These are phyloP conservation scores for Dactylellina cionopaga DNA, from an alignment of 2,329 filamentous ascomycete species.

Conservation along the genomic window DNA sequence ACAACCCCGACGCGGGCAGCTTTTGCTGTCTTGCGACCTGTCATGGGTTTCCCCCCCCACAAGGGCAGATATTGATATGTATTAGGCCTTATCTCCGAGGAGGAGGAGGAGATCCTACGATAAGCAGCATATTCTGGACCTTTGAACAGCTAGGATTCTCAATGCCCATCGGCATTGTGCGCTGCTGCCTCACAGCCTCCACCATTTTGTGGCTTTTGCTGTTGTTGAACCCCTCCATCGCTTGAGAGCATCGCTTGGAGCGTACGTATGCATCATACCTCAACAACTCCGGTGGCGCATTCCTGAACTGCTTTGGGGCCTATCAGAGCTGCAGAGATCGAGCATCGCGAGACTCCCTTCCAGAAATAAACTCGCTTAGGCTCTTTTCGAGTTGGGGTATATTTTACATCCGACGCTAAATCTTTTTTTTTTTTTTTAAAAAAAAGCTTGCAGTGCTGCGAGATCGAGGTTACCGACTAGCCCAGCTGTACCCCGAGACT, in stretches of 20 bases:
- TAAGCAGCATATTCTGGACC: background rate
- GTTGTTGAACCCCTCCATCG: background rate
- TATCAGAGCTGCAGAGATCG: conserved; percentile 1
- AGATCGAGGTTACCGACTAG: too few species aligned
- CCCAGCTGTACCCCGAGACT: too few species aligned
- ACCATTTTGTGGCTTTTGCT: conserved; percentile 26
- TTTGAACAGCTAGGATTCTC: conserved; percentile 2
- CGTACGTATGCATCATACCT: background rate
- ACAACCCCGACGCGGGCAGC: background rate
- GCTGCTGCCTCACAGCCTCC: conserved; percentile 42
- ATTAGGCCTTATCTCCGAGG: conserved; percentile 44
- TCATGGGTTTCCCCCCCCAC: conserved; percentile 9
- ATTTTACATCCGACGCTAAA: background rate
- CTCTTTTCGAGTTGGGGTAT: too few species aligned
- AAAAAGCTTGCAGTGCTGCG: too few species aligned
- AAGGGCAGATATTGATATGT: background rate
- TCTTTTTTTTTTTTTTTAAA: background rate
- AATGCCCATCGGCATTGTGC: conserved; percentile 12
- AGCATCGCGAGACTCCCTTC: conserved; percentile 15
- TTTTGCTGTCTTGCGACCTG: conserved; percentile 13
- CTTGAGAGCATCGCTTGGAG: conserved; percentile 18
- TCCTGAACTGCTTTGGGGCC: conserved; percentile 6
- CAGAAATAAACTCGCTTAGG: conserved; percentile 14
- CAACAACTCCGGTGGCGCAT: conserved; percentile 7
- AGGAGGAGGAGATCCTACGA: background rate